Conservation (phyloP, 306 rosid species). For the Quercus aquifolioides region DNA sequence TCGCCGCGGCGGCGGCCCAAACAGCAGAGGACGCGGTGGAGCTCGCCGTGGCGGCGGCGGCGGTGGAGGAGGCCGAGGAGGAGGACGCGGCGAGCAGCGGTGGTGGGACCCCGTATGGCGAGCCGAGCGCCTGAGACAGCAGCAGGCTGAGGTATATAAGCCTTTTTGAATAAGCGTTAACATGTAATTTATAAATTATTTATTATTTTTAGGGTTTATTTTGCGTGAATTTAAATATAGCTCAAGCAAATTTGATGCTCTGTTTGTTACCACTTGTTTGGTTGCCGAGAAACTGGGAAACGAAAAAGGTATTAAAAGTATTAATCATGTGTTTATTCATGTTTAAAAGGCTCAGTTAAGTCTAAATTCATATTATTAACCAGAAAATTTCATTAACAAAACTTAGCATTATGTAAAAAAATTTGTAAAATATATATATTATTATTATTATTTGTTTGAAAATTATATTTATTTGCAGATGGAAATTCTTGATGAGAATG, state of each 20-base stretch:
- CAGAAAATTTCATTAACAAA: too few species aligned
- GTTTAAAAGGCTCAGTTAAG: too few species aligned
- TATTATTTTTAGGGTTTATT: background rate
- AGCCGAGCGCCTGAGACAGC: slow-evolving; percentile 78
- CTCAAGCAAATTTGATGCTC: too few species aligned
- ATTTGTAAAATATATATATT: too few species aligned
- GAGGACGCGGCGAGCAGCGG: slow-evolving; percentile 80
- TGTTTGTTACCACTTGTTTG: background rate
- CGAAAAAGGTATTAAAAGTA: background rate
- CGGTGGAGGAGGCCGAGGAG: slow-evolving; percentile 32
- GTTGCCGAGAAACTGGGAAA: background rate
- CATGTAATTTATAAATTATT: background rate
- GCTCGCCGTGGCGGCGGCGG: slow-evolving; percentile 55
- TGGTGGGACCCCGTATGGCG: slow-evolving; percentile 99
- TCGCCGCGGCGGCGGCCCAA: slow-evolving; percentile 57
- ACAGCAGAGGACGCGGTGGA: slow-evolving; percentile 41
- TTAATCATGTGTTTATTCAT: background rate
- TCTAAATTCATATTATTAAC: too few species aligned
- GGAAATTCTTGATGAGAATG: slow-evolving; percentile 75
- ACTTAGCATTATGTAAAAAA: too few species aligned
- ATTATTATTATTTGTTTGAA: too few species aligned
- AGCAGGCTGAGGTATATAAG: slow-evolving; percentile 64
- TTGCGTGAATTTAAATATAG: background rate
- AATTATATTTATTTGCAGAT: slow-evolving; percentile 42
- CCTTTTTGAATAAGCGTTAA: background rate